Percentiles rank a stretch among this genome's conserved stretches.
phyloP scores from a whole-genome alignment of 139 green algal species.

The Astrephomene gubernaculifera region DNA sequence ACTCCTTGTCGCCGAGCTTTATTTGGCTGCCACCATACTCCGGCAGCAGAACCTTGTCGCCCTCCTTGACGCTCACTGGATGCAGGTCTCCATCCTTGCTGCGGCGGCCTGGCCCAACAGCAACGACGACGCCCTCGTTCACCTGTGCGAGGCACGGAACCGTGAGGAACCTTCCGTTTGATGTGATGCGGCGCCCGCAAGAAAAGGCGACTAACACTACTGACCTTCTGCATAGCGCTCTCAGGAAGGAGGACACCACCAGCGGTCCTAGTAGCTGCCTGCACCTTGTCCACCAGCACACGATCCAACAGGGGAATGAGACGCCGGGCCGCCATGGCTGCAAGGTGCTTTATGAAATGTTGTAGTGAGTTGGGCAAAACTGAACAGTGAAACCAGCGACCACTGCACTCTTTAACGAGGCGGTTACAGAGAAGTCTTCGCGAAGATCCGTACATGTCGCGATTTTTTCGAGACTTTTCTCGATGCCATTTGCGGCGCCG shows the following conservation, averaged over 20 bases:
- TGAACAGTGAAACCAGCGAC: no score
- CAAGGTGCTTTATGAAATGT: not conserved
- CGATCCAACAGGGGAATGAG: conserved; percentile 76
- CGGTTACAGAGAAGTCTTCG: conserved; percentile 11
- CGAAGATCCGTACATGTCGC: not conserved
- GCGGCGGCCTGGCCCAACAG: conserved; percentile 89
- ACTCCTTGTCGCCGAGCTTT: conserved; percentile 97
- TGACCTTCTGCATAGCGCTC: conserved; percentile 80
- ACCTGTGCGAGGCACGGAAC: conserved; percentile 75
- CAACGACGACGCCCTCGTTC: conserved; percentile 92
- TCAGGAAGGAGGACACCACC: conserved; percentile 96
- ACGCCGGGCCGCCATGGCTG: conserved; percentile 45
- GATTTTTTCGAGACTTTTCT: no score
- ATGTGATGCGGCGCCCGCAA: no score
- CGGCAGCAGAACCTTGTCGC: conserved; percentile 96
- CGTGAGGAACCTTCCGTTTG: no score
- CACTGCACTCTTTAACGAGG: no score
- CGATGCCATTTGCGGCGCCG: no score
- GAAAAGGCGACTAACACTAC: no score
- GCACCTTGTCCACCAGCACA: conserved; percentile 93
- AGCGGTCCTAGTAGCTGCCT: conserved; percentile 81
- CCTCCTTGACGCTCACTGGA: conserved; percentile 88
- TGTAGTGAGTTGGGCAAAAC: no score
- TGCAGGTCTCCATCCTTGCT: conserved; percentile 81
- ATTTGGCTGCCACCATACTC: conserved; percentile 94